Evolutionary conservation across 129 eudicot genomes (phyloP).

Genomic region (Artemisia tridentata): DNA sequence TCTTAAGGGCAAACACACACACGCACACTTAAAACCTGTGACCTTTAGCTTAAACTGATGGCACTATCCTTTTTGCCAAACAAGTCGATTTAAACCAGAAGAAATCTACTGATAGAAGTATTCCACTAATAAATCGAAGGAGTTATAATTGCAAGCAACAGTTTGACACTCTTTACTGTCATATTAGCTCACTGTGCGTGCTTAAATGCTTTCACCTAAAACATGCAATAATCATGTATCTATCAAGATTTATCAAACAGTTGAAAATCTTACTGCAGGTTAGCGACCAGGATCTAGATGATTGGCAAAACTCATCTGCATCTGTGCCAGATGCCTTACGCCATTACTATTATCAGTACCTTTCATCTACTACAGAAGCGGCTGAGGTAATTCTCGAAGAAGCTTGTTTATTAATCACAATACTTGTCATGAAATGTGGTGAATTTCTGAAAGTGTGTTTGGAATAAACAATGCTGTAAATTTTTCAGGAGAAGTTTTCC

Average conservation of each 20-base stretch:
- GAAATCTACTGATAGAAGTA: not conserved
- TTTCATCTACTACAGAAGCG: slow-evolving; percentile 89
- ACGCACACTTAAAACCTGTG: not conserved
- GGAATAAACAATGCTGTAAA: not conserved
- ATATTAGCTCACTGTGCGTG: slow-evolving; percentile 2
- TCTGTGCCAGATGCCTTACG: slow-evolving; percentile 96
- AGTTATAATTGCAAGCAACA: not conserved
- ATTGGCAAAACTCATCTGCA: slow-evolving; percentile 85
- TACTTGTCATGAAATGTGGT: slow-evolving; percentile 1
- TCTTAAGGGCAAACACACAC: not conserved
- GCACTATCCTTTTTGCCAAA: not conserved
- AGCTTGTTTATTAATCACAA: slow-evolving; percentile 22
- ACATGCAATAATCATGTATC: not conserved
- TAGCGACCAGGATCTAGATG: slow-evolving; percentile 84
- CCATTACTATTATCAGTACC: slow-evolving; percentile 88
- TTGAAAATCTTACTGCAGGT: slow-evolving; percentile 51
- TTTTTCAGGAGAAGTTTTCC: slow-evolving; percentile 80
- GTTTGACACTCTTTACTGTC: slow-evolving; percentile 1
- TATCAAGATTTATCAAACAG: not conserved
- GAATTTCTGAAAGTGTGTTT: not conserved
- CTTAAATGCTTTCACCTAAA: not conserved
- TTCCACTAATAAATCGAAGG: not conserved
- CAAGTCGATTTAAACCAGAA: slow-evolving; percentile 10
- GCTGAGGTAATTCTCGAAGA: slow-evolving; percentile 75
- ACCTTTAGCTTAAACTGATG: not conserved